Evolutionary conservation across 768 basidiomycete species (phyloP), one percentile per base, ranked within the genome.

Genomic region (Boletus sp.): DNA sequence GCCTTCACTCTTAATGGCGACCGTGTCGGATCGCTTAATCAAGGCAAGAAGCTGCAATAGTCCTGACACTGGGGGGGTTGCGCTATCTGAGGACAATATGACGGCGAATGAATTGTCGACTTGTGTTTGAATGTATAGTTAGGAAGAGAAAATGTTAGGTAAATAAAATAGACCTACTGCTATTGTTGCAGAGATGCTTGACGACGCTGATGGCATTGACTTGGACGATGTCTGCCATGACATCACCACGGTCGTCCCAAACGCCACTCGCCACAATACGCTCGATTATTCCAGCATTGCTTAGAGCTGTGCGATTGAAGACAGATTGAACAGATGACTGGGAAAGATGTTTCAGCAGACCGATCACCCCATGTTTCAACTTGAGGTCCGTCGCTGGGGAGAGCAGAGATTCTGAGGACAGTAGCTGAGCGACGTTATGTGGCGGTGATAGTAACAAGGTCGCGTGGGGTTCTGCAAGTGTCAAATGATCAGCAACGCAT

Each of bases 341-440:
- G 3, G 92, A 83, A 2, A 99, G 76, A 66, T 98, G 90, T 67
- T 93, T 90, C 39, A 98, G 77, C 35, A 98, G 74, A 27, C 92
- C 92, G 25, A 96, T 76, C 53, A 90, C 82, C 15, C 90, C 93
- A 63, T 98, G 94, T 68, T 95, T 92, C 56, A 95, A 76, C 68
- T 93, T 90, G 66, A 91, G 77, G 64, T 92, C 88, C 9, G 79
- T 77, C 37, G 71, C 66, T 15, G 77, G 73, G 11, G 77, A 77
- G 38, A 91, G 77, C n/a, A 85, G 70, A 51, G 74, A 71, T 17
- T 70, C 69, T 6, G 87, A 87, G 8, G 80, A 75, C 43, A 91
- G 72, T 14, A 87, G 64, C 8, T 80, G 75, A 15, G 83, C 84
- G 14, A 96, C 75, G 37, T 81, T 79, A 49, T 84, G 79, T 5